Evolutionary conservation across 495 filamentous ascomycete species (phyloP), one percentile per base, ranked within the genome.

Genomic region (Pseudomonodictys pantanalensis): DNA sequence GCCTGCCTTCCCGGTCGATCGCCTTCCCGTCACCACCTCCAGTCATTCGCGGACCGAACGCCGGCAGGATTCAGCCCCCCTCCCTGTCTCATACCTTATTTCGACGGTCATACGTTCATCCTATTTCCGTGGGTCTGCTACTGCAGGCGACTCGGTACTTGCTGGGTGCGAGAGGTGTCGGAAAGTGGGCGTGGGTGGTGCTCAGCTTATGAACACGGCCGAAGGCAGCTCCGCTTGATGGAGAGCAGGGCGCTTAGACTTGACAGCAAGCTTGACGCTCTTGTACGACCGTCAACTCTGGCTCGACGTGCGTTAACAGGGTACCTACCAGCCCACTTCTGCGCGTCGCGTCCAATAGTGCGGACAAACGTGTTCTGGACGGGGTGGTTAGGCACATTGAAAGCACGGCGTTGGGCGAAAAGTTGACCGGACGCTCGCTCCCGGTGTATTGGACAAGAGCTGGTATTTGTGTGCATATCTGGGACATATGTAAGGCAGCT

Each of bases 1-100:
- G 64, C 50, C 64, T 67, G 63, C 64, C 58, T 20, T 56, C 30
- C 50, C 49, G 26, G 55, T 46, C 55, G 64, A 67, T 67, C 64
- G 59, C 45, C 47, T 54, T 45, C 41, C 52, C 22, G 42, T 57
- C 49, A 39, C 32, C 25, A 29, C 44, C 35, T 22, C 50, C 52
- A 58, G 30, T 44, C 33, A 60, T 56, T 51, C 52, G 58, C 41
- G 58, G 52, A 29, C 24, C 38, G 35, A 8, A 32, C 43, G 48
- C 44, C 28, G 44, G 47, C 28, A 63, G 54, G 58, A 63, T 67
- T 42, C 55, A 24, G 18, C 42, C 33, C 59, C 64, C 44, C 20
- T 61, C 57, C 28, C 35, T 8, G 52, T 55, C 20, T 15, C 46
- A 25, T 57, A 28, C 43, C 33, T 26, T 44, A 44, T 52, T 17